These are phyloP conservation scores for Colletotrichum coccodes DNA, from an alignment of 2,329 filamentous ascomycete species.

Conservation along the genomic window DNA sequence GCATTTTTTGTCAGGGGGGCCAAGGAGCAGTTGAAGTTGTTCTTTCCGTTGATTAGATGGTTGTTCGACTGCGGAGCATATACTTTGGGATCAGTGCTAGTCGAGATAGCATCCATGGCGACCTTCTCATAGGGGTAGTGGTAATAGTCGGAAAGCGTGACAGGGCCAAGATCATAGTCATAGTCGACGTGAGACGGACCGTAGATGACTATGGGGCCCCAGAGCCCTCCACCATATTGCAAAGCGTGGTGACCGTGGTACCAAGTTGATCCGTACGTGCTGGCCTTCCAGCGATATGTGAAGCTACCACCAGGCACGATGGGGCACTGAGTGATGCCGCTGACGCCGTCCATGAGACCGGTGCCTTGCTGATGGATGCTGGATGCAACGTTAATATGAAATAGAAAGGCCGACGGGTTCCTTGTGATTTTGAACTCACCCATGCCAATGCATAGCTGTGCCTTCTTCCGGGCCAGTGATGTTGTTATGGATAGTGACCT, in stretches of 20 bases:
- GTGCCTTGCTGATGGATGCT: slow-evolving; percentile 27
- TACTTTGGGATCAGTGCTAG: slow-evolving; percentile 52
- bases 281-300: slow-evolving; percentile 67
- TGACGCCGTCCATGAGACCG: slow-evolving; percentile 62
- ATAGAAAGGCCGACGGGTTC: too few relatives aligned
- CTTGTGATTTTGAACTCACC: background rate
- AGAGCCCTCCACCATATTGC: slow-evolving; percentile 62
- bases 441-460: slow-evolving; percentile 30
- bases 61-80: slow-evolving; percentile 44
- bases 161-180: slow-evolving; percentile 66
- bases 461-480: slow-evolving; percentile 30
- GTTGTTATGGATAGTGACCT: slow-evolving; percentile 27
- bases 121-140: slow-evolving; percentile 55
- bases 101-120: slow-evolving; percentile 58
- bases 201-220: slow-evolving; percentile 68
- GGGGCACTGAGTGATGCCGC: slow-evolving; percentile 58
- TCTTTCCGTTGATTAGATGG: slow-evolving; percentile 57
- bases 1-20: slow-evolving; percentile 52
- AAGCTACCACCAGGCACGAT: slow-evolving; percentile 61
- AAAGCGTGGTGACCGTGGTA: slow-evolving; percentile 68
- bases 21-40: slow-evolving; percentile 52
- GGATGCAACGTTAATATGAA: background rate
- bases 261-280: slow-evolving; percentile 64
- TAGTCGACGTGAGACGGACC: slow-evolving; percentile 63
- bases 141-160: slow-evolving; percentile 70